These are phyloP conservation scores for Penicillium lividum DNA, from an alignment of 495 filamentous ascomycete genomes.

Conservation along the genomic window DNA sequence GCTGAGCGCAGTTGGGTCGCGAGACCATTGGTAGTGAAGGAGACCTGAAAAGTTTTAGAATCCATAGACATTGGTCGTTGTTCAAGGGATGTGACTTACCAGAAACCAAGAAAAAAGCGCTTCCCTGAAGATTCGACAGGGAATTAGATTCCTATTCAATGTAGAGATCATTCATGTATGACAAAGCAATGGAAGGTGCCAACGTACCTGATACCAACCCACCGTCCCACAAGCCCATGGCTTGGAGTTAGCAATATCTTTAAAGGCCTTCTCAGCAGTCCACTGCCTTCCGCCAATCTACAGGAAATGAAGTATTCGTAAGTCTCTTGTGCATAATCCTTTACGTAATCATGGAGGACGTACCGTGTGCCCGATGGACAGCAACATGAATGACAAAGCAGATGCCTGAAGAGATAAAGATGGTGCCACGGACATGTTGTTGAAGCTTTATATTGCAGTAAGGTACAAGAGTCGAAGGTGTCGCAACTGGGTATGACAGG, in stretches of 20 bases:
- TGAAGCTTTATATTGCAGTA: neutral
- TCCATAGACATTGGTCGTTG: neutral
- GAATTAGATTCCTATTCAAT: neutral
- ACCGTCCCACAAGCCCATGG: slow-evolving; percentile 32
- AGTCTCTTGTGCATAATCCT: neutral
- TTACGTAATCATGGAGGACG: neutral
- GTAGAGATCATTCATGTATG: neutral
- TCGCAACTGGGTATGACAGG: neutral
- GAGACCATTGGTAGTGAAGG: slow-evolving; percentile 37
- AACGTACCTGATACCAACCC: slow-evolving; percentile 36
- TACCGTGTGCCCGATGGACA: slow-evolving; percentile 34
- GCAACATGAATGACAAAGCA: slow-evolving; percentile 21
- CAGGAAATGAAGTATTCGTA: neutral
- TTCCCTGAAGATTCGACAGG: slow-evolving; percentile 17
- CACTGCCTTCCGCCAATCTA: slow-evolving; percentile 26
- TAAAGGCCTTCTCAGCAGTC: slow-evolving; percentile 30
- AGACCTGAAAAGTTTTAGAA: slow-evolving; percentile 17
- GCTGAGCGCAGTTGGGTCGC: slow-evolving; percentile 23
- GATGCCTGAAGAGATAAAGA: slow-evolving; percentile 27
- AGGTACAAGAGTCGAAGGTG: neutral
- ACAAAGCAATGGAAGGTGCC: neutral
- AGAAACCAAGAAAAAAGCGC: slow-evolving; percentile 29
- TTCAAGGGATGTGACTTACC: slow-evolving; percentile 17
- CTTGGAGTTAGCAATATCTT: slow-evolving; percentile 22
- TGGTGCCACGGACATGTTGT: slow-evolving; percentile 17